Base-by-base conservation (phyloP, 176 grass and related monocot genomes). In the Canna indica region DNA sequence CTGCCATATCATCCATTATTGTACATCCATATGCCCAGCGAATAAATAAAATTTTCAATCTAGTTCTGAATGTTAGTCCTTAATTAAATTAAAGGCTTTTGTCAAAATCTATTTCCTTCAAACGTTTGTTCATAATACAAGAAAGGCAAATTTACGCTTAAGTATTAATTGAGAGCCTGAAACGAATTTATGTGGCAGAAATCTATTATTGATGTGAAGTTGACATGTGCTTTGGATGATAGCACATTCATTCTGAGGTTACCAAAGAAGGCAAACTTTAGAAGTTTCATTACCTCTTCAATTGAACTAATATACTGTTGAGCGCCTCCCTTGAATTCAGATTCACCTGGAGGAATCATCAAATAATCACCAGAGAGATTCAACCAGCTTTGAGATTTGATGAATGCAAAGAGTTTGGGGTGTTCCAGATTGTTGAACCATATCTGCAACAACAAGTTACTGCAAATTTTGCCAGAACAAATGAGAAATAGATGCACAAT, bases 371-470 rank as follows among this genome's bases (percentile, higher is more conserved):
- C 72, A 0, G 79, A 81, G 47, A 80, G 69, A 54, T 90, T 97
- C 70, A 97, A 66, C 93, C 93, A 92, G 68, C 36, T 87, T 34
- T 90, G 79, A 47, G 75, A 81, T 78, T 92, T 97, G 27, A 80
- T 62, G 73, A 81, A 90, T 52, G 72, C 80, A 46, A 81, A 83
- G 47, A 91, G 70, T 66, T 82, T 91, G n/a, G 88, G 86, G 79
- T 97, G 93, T 22, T 64, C 86, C 52, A 90, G 74, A 81, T 85
- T 92, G 17, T 57, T 76, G 74, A 90, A 97, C 88, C 88, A 87
- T 77, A 97, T 52, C 93, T 97, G 62, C 72, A 78, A 57, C 60
- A 66, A 50, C 70, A 59, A 61, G 48, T 72, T 31, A 36, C 18
- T 65, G 45, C 10, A 67, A 72, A 76, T 71, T 46, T 69, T 39